Percentiles rank a stretch among this genome's conserved stretches.
Conservation (phyloP, 2,329 filamentous ascomycete species). For the Cucurbitaria berberidis region DNA sequence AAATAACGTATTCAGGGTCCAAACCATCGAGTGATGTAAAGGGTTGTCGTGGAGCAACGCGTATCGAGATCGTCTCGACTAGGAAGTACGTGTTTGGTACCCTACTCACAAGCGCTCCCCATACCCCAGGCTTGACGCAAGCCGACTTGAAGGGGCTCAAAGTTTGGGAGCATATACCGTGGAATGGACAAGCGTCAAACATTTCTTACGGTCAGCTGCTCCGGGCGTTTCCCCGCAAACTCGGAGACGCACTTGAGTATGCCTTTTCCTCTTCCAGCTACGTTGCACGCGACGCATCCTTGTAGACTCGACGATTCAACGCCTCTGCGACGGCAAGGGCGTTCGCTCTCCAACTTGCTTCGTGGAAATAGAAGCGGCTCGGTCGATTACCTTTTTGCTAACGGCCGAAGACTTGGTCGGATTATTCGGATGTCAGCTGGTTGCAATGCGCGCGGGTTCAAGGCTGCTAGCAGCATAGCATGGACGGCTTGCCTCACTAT, state of each 20-base stretch:
- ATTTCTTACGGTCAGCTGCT: neutral
- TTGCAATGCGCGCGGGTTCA: neutral
- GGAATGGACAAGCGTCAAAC: neutral
- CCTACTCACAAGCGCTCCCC: neutral
- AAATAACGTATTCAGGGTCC: neutral
- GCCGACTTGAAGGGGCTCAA: neutral
- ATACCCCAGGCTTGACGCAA: slow-evolving; percentile 1
- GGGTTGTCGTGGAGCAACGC: neutral
- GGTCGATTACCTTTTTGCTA: neutral
- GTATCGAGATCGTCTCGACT: neutral
- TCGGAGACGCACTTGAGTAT: neutral
- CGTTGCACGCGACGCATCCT: slow-evolving; percentile 1
- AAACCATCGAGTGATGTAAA: neutral
- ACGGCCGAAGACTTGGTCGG: neutral
- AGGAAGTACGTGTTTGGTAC: neutral
- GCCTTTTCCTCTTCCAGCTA: neutral
- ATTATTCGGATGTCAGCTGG: neutral
- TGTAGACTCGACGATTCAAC: neutral
- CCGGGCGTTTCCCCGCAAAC: slow-evolving; percentile 1
- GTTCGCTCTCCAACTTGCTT: neutral
- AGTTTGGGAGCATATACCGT: neutral
- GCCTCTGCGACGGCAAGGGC: neutral
- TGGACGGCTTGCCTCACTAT: neutral
- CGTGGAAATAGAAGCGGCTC: neutral
- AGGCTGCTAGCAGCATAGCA: neutral